Percentiles rank a stretch among this genome's conserved stretches.
Conservation (phyloP, 1,139 yeast genomes). For the Lodderomyces margitis region DNA sequence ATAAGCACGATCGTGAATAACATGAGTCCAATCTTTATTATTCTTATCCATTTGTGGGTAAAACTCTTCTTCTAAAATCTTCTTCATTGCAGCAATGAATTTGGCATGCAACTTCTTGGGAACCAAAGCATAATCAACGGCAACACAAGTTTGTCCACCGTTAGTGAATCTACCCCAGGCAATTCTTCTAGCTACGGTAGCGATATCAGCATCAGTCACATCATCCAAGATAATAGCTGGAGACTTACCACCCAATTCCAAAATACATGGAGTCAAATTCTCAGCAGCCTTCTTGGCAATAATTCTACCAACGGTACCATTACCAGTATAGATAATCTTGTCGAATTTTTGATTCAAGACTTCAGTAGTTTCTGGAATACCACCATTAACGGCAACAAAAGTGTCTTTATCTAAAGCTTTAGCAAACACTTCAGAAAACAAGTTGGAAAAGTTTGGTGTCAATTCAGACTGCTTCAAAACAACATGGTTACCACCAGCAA, state of each 20-base stretch:
- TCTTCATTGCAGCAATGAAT: slow-evolving; percentile 46
- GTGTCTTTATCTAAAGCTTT: slow-evolving; percentile 55
- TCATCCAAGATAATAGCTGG: slow-evolving; percentile 70
- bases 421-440: slow-evolving; percentile 55
- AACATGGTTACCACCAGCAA: slow-evolving; percentile 86
- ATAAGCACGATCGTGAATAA: slow-evolving; percentile 62
- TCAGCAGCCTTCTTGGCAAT: slow-evolving; percentile 83
- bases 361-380: slow-evolving; percentile 63
- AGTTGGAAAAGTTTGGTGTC: slow-evolving; percentile 60
- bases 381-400: slow-evolving; percentile 71
- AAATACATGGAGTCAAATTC: slow-evolving; percentile 71
- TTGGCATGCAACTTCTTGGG: slow-evolving; percentile 57
- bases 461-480: slow-evolving; percentile 79
- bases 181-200: slow-evolving; percentile 61
- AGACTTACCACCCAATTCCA: slow-evolving; percentile 94
- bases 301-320: slow-evolving; percentile 70
- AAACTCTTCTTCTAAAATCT: slow-evolving; percentile 44
- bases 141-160: slow-evolving; percentile 91
- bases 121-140: slow-evolving; percentile 77
- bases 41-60: slow-evolving; percentile 34
- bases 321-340: slow-evolving; percentile 86
- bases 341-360: slow-evolving; percentile 69
- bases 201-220: slow-evolving; percentile 43
- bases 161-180: slow-evolving; percentile 78
- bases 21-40: slow-evolving; percentile 50